Evolutionary conservation across 352 stramenopile species (phyloP), one percentile per base, ranked within the genome.

Genomic region (Phytophthora aleatoria): DNA sequence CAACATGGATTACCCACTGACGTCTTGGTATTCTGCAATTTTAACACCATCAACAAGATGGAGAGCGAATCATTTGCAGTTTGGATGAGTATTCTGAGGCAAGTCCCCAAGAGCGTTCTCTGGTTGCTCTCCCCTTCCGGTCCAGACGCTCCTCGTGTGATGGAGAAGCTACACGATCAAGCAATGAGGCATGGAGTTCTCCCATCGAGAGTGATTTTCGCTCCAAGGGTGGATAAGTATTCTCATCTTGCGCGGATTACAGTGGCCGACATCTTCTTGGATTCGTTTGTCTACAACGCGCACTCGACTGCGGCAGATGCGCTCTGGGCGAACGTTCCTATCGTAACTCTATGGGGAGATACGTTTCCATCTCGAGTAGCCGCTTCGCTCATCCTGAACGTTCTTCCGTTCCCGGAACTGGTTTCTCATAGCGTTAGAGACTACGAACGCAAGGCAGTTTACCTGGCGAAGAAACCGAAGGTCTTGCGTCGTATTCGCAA

Each of bases 11-110:
- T 90, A 3, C 79, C 81, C 7, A 9, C 0, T 0, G 49, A 79
- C 36, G 61, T 20, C 0, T 48, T 88, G 16, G 77, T 90, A 3
- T 97, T 98, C 65, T 96, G 88, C 52, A 97, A 97, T 62, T 98
- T 98, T 65, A 98, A 97, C 62, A 91, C 95, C 16, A 75, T 97
- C 45, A 94, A 97, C 85, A 98, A 98, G 63, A 97, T 98, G 63
- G 92, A 98, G 44, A 92, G 87, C 3, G 51, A 69, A 11, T 87
- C 88, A 5, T 98, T 98, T 65, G 57, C 63, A 0, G 68, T 88
- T 0, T 98, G 95, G 95, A 91, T 96, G 77, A 73, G 77, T 24
- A 85, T 98, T 35, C 62, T 98, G 3, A 77, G 81, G 24, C 85
- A 87, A 41, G 89, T 98, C 5, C 87, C 89, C 1, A 66, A 65